Base-by-base conservation (phyloP, 352 stramenopile species). In the Globisporangium recalcitrans region DNA sequence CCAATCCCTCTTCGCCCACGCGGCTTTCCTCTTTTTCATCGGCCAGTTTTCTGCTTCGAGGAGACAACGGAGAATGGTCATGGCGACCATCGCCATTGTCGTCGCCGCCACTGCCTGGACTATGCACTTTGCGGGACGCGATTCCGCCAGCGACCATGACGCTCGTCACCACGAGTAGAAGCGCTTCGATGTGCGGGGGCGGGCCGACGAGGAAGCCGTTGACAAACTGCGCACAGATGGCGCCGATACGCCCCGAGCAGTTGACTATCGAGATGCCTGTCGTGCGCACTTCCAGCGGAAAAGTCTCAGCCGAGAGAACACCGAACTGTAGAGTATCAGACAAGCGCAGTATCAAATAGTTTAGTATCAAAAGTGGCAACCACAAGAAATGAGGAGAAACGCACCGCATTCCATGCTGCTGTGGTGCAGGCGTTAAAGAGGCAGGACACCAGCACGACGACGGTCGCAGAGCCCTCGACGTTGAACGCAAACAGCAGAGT, bases 361-460 rank as follows among this genome's bases (percentile, higher is more conserved):
- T 36, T 14, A 44, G 36, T 3, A 44, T 1, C 14, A 44, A 44
- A 5, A 44, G 10, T 36, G 34, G 19, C 19, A 42, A 13, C 24
- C 64, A 42, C 31, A 55, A 63, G 0, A 32, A 24, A 19, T 27
- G 51, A 22, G n/a, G 21, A 51, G 14, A 52, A 8, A n/a, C 70
- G 51, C 75, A 92, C 89, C 32, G 87, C 77, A 68, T 98, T 98
- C 93, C 93, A 98, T 0, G 84, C 83, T 19, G 82, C 75, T 11
- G 92, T 95, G 0, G 80, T 92, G 62, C 91, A 96, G 24, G 88
- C 89, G 70, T 98, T 97, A 72, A 98, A 97, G 13, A 91, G 65
- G 68, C 88, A 97, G 4, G 90, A 95, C 21, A 88, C 81, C 7
- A 90, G 16, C 9, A 98, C 91, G 66, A 97, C 87, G 22, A 81